Conservation (phyloP, 345 rosid species). For the Balakata baccata region DNA sequence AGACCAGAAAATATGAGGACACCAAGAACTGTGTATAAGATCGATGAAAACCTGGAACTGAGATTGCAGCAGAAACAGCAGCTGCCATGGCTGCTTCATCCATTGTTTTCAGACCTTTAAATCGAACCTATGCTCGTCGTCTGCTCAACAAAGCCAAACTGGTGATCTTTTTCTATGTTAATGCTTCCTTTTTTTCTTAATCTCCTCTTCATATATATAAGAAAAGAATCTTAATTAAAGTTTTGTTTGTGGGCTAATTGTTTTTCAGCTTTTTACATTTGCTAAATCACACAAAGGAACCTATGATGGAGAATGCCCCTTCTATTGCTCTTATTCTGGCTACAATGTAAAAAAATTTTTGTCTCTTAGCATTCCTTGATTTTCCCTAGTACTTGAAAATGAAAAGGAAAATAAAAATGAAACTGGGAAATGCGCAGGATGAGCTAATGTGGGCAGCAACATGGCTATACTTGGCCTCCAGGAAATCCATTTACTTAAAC, state of each 20-base stretch:
- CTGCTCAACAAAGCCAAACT: slow-evolving; percentile 84
- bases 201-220: no score
- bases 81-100: slow-evolving; percentile 84
- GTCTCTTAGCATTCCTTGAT: no score
- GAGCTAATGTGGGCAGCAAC: slow-evolving; percentile 95
- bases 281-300: slow-evolving; percentile 66
- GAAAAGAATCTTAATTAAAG: background rate
- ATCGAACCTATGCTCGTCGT: slow-evolving; percentile 48
- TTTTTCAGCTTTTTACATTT: slow-evolving; percentile 57
- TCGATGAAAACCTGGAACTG: slow-evolving; percentile 64
- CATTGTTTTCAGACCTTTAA: slow-evolving; percentile 56
- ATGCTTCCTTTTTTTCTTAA: no score
- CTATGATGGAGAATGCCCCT: slow-evolving; percentile 91
- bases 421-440: slow-evolving; percentile 43
- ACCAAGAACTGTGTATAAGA: slow-evolving; percentile 60
- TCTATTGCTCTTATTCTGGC: slow-evolving; percentile 90
- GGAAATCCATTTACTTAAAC: slow-evolving; percentile 31
- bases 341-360: slow-evolving; percentile 67
- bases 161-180: slow-evolving; percentile 18
- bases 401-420: background rate
- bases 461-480: slow-evolving; percentile 75
- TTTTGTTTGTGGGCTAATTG: no score
- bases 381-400: no score
- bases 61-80: slow-evolving; percentile 78
- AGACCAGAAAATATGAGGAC: slow-evolving; percentile 81